Conservation (phyloP, 192 early-diverging fungal species). For the Mortierella claussenii region DNA sequence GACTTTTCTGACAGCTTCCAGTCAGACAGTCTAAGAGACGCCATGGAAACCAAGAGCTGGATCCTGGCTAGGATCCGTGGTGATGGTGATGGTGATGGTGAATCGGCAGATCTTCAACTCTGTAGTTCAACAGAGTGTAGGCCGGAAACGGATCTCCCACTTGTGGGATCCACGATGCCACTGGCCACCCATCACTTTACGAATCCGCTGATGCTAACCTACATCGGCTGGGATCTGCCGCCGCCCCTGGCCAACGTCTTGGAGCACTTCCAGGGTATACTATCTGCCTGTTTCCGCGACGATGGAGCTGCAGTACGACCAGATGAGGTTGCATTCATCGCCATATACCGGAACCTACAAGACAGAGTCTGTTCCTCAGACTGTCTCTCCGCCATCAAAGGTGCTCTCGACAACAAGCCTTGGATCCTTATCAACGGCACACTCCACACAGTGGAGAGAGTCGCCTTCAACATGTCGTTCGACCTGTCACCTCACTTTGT, state of each 20-base stretch:
- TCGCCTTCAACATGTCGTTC: constrained; percentile 5
- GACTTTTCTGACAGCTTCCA: too few species aligned
- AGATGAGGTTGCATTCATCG: not conserved
- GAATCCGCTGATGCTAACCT: not conserved
- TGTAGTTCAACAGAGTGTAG: constrained; percentile 18
- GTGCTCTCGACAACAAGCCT: not conserved
- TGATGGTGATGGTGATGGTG: not conserved
- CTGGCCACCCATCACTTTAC: not conserved
- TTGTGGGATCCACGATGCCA: constrained; percentile 26
- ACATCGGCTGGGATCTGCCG: constrained; percentile 30
- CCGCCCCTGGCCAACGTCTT: constrained; percentile 36
- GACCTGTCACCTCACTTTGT: constrained; percentile 19
- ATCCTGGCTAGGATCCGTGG: not conserved
- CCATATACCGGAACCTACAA: constrained; percentile 9
- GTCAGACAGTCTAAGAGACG: constrained; percentile 16
- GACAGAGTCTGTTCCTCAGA: not conserved
- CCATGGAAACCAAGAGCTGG: constrained; percentile 28
- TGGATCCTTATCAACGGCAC: constrained; percentile 21
- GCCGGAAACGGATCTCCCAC: not conserved
- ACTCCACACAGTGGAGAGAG: constrained; percentile 6
- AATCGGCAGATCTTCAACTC: too few species aligned
- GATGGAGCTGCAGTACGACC: not conserved
- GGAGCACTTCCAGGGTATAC: constrained; percentile 5
- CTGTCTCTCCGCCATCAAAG: constrained; percentile 1
- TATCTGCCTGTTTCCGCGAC: not conserved